phyloP scores from a whole-genome alignment of 164 flowering plant species.

The Nelumbo lutea region DNA sequence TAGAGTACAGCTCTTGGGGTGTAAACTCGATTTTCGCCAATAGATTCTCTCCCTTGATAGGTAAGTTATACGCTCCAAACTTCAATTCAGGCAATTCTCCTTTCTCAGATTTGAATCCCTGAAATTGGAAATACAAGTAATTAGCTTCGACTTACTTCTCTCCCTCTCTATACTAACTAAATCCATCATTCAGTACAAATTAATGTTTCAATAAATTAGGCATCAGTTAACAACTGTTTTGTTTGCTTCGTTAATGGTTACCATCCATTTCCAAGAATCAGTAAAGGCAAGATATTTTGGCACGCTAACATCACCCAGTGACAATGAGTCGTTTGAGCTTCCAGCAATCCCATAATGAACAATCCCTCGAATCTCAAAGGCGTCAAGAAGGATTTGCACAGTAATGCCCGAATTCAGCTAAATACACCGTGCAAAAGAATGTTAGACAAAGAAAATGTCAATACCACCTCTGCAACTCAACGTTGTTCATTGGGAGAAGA shows the following conservation, averaged over 20 bases:
- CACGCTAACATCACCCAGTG: constrained; percentile 46
- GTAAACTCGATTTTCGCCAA: constrained; percentile 37
- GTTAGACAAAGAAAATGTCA: too few species aligned
- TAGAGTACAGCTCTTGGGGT: constrained; percentile 31
- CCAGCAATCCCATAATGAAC: constrained; percentile 66
- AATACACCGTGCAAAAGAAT: too few species aligned
- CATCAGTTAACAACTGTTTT: background rate
- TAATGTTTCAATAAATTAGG: background rate
- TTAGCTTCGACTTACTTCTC: too few species aligned
- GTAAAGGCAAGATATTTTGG: constrained; percentile 39
- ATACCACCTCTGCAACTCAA: too few species aligned
- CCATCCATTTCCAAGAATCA: constrained; percentile 55
- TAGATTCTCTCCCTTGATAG: constrained; percentile 37
- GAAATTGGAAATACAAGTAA: background rate
- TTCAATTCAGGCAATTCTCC: constrained; percentile 20
- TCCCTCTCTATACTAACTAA: too few species aligned
- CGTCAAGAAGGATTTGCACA: constrained; percentile 39
- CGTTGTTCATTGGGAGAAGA: too few species aligned
- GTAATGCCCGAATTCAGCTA: constrained; percentile 56
- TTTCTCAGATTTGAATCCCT: constrained; percentile 29
- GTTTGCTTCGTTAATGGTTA: constrained; percentile 10
- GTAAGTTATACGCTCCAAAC: constrained; percentile 39
- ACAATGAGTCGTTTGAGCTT: constrained; percentile 38
- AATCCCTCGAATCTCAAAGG: constrained; percentile 39
- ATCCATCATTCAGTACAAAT: too few species aligned